Evolutionary conservation across 768 basidiomycete genomes (phyloP).

Genomic region (Rhodotorula paludigena): DNA sequence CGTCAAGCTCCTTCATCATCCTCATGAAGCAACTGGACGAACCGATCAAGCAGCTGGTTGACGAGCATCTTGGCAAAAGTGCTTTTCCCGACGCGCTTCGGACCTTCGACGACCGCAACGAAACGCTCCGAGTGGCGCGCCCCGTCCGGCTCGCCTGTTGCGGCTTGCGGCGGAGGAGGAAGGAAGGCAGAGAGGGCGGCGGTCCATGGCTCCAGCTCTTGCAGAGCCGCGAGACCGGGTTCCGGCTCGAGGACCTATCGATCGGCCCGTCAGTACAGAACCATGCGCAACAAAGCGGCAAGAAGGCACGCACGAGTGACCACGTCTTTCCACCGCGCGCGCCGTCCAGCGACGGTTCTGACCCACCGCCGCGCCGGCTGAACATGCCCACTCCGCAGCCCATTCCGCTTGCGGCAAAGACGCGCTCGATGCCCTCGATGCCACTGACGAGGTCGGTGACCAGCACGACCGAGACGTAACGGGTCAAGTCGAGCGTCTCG

Average conservation of each 20-base stretch:
- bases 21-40: conserved; percentile 29
- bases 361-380: conserved; percentile 36
- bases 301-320: conserved; percentile 7
- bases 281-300: not conserved
- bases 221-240: conserved; percentile 35
- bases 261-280: conserved; percentile 41
- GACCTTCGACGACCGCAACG: conserved; percentile 69
- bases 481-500: not conserved
- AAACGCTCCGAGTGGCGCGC: conserved; percentile 39
- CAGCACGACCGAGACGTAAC: conserved; percentile 32
- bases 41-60: conserved; percentile 65
- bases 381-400: conserved; percentile 28
- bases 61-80: conserved; percentile 70
- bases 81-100: conserved; percentile 85
- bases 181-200: conserved; percentile 32
- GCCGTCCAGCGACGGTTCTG: too few relatives aligned
- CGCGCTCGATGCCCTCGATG: conserved; percentile 31
- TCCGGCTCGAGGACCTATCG: conserved; percentile 36
- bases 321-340: conserved; percentile 1
- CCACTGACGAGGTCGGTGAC: conserved; percentile 12
- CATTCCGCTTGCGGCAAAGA: conserved; percentile 16
- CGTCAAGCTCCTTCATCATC: not conserved
- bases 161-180: not conserved
- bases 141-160: not conserved
- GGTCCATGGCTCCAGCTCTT: conserved; percentile 45